phyloP scores from a whole-genome alignment of 2,329 filamentous ascomycete genomes.

The Kalmusia sp. region DNA sequence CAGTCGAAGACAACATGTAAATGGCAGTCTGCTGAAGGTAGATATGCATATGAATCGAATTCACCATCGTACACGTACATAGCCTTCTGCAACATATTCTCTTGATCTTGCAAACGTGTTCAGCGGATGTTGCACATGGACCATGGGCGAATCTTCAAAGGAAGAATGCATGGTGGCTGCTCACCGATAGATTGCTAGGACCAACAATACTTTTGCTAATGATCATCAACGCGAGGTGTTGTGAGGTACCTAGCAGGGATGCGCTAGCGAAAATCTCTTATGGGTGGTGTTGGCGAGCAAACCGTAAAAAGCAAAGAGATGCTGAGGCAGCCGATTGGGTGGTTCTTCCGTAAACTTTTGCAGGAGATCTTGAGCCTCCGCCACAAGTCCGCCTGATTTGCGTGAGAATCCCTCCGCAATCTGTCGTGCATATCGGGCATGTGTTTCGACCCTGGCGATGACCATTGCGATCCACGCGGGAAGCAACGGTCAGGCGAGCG shows the following conservation, averaged over 20 bases:
- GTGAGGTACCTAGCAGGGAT: background rate
- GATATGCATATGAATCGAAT: background rate
- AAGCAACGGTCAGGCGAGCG: slow-evolving; percentile 7
- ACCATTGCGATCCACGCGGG: background rate
- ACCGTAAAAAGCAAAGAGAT: background rate
- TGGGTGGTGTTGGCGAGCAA: background rate
- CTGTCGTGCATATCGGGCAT: slow-evolving; percentile 17
- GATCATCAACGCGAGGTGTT: background rate
- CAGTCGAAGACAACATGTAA: background rate
- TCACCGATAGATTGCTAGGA: background rate
- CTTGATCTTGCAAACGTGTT: too few relatives aligned
- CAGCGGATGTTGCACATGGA: too few relatives aligned
- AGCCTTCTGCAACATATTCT: too few relatives aligned
- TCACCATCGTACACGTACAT: background rate
- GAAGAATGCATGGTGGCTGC: too few relatives aligned
- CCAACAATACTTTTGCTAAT: background rate
- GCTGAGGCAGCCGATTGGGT: background rate
- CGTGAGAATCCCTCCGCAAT: slow-evolving; percentile 10
- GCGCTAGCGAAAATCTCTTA: too few relatives aligned
- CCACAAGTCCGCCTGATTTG: slow-evolving; percentile 8
- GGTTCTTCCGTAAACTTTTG: background rate
- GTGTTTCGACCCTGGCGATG: slow-evolving; percentile 12
- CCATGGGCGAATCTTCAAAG: too few relatives aligned
- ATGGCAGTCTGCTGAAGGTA: background rate
- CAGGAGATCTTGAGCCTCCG: slow-evolving; percentile 4